Evolutionary conservation across 1,284 basidiomycete genomes (phyloP).

Genomic region (Marasmius oreades): DNA sequence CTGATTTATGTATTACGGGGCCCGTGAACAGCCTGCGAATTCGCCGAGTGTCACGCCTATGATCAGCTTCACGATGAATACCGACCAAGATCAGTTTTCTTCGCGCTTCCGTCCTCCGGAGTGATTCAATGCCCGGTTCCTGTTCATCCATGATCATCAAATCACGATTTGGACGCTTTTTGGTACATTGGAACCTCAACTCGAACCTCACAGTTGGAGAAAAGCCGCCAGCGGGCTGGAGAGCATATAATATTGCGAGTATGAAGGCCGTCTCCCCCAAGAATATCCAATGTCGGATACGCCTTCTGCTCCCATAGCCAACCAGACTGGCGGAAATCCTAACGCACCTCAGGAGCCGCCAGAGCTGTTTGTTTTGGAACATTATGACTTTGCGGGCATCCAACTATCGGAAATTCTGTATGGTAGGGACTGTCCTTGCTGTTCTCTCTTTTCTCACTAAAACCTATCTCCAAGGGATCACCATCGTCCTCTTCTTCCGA

Average conservation of each 20-base stretch:
- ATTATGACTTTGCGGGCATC: conserved; percentile 7
- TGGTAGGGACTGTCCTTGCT: conserved; percentile 1
- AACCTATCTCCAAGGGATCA: neutral
- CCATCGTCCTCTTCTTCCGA: conserved; percentile 5
- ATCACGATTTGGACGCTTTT: neutral
- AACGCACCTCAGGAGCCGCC: conserved; percentile 8
- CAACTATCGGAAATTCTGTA: conserved; percentile 8
- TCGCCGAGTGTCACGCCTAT: too few species aligned
- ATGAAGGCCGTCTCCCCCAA: neutral
- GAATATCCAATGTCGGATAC: neutral
- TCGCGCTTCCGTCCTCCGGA: neutral
- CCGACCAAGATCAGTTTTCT: too few species aligned
- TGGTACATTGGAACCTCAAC: neutral
- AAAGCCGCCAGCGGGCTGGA: neutral
- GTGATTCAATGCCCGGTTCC: neutral
- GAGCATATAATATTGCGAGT: neutral
- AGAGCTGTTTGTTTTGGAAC: conserved; percentile 3
- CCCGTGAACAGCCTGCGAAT: too few species aligned
- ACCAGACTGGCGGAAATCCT: neutral
- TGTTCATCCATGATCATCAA: neutral
- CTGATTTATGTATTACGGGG: too few species aligned
- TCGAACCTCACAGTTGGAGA: neutral
- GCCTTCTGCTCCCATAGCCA: neutral
- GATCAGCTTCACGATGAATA: too few species aligned
- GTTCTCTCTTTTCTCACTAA: neutral